These are phyloP conservation scores for Trichoderma asperellum DNA, from an alignment of 2,329 filamentous ascomycete genomes.

Conservation along the genomic window DNA sequence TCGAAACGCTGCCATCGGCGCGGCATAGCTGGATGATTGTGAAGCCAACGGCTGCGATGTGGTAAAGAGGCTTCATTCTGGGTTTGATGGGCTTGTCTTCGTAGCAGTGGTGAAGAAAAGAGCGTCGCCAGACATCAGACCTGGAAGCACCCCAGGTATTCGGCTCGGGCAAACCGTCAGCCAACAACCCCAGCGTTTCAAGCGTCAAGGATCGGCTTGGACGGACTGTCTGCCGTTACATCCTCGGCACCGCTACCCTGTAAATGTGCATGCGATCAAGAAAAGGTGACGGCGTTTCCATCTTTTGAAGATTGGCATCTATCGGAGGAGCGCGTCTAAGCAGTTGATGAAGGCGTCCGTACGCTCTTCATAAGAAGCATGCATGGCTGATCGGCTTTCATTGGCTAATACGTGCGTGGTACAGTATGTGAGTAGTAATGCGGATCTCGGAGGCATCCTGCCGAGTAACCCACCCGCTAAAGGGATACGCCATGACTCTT, in stretches of 20 bases:
- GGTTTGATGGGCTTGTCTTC: background rate
- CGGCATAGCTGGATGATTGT: background rate
- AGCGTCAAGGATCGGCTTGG: background rate
- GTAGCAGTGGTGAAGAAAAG: background rate
- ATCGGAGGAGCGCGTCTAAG: background rate
- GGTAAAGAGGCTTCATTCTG: constrained; percentile 1
- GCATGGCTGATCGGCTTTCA: background rate
- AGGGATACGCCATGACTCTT: background rate
- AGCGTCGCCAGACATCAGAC: background rate
- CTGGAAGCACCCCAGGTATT: background rate
- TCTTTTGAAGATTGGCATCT: background rate
- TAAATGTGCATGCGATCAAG: background rate
- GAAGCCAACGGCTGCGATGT: background rate
- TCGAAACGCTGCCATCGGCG: background rate
- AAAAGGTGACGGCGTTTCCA: background rate
- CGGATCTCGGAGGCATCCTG: background rate
- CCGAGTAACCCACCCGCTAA: background rate
- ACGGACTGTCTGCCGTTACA: background rate
- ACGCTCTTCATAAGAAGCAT: background rate
- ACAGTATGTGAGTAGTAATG: background rate
- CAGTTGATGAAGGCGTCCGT: background rate
- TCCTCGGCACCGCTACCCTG: background rate
- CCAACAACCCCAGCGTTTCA: background rate
- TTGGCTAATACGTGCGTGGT: background rate
- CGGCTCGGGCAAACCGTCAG: background rate